Evolutionary conservation across 2,329 filamentous ascomycete genomes (phyloP), one percentile per base, ranked within the genome.

Genomic region (Gnomoniopsis sp.): DNA sequence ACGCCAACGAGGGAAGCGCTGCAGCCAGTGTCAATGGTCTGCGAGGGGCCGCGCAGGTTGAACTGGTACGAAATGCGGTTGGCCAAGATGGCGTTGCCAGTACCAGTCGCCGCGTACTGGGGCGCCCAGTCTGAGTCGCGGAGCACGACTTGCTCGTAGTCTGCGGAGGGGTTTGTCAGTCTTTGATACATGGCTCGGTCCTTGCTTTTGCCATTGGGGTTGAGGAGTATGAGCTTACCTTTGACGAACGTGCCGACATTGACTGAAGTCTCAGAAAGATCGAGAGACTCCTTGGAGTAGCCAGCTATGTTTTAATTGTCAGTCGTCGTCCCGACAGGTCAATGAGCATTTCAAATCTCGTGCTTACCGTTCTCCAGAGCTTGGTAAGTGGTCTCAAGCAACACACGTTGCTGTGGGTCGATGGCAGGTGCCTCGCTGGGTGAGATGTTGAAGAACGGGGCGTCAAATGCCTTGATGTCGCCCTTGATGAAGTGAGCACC

Each of bases 21-120:
- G 67, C 84, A 87, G 21, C 81, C 84, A 1, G 84, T 86, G 54
- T 86, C 83, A 15, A 86, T 69, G 0, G 81, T 84, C 68, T 85
- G 75, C 63, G 80, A 83, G 2, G 82, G 80, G 0, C 83, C 83
- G 14, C 75, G 73, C 17, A 85, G 70, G 62, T 85, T 77, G 67
- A 82, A 83, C 59, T 74, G 78, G 65, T 84, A 80, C 0, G 81
- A 84, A 14, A 85, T 74, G 0, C 82, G 75, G 64, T 85, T 85
- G 3, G 81, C 75, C 68, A 84, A 74, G 55, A 84, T 79, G 58
- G 80, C 78, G 49, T 77, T 77, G 3, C 78, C 79, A 19, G 78
- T 80, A 8, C 82, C 82, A 0, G 79, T 83, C 7, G 81, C 79
- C 44, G 79, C 77, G 68, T 83, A 79, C 56, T 77, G 74, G 0